These are phyloP conservation scores for Flaveria brownii DNA, from an alignment of 129 eudicot genomes.

Conservation along the genomic window DNA sequence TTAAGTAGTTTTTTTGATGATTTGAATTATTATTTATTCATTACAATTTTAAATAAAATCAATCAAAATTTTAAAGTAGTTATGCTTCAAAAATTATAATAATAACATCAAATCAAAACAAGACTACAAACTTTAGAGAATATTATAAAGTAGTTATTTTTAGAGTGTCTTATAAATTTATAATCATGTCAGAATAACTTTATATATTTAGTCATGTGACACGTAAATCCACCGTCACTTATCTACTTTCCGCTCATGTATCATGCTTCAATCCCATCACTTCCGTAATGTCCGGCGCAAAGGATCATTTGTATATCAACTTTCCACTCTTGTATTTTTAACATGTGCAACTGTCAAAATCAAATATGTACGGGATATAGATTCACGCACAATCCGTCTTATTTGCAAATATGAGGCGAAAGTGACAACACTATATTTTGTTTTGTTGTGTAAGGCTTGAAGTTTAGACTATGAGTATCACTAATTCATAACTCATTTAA, in stretches of 20 bases:
- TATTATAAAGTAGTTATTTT: no score
- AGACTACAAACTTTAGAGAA: neutral
- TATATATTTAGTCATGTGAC: neutral
- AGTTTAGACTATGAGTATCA: neutral
- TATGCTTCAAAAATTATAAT: no score
- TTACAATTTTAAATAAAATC: neutral
- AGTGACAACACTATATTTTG: neutral
- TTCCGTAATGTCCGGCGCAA: neutral
- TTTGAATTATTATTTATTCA: neutral
- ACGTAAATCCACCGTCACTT: neutral
- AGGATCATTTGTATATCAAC: neutral
- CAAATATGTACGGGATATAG: neutral
- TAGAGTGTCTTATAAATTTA: neutral
- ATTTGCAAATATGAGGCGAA: no score
- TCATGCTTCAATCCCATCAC: neutral
- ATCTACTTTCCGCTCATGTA: neutral
- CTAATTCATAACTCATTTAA: neutral
- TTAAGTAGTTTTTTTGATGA: neutral
- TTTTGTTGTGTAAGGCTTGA: neutral
- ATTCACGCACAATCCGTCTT: no score
- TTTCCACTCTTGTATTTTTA: neutral
- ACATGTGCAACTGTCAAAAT: neutral
- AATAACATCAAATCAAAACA: no score
- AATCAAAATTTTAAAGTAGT: neutral
- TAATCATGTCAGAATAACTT: neutral